Base-by-base conservation (phyloP, 2,329 filamentous ascomycete species). In the Onygena corvina region DNA sequence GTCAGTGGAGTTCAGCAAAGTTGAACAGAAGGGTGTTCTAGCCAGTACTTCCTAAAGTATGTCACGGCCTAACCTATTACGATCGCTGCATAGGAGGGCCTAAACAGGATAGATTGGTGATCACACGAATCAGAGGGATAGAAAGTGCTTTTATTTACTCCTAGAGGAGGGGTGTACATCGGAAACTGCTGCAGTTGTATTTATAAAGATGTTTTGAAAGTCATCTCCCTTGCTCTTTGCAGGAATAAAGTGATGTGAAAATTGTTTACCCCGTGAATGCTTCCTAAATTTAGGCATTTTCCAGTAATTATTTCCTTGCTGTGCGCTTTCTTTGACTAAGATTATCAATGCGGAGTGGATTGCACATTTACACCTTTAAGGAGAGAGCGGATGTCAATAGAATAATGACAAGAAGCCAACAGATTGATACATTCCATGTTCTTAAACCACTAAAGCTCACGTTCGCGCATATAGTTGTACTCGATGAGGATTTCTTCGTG, bases 21-120 rank as follows among this genome's bases (percentile, higher is more conserved):
- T 57, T 21, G 63, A 65, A 49, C 61, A 65, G 54, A 61, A 58
- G 7, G 63, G 61, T 50, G 50, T 62, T 52, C 50, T 68, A 57
- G 64, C 65, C 51, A 60, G 63, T 50, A 57, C 63, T 45, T 62
- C 62, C 56, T 69, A 60, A 67, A 25, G 18, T 20, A n/a, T 12
- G 18, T 31, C 5, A 18, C 42, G 4, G 6, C 16, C 16, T 12
- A 12, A 36, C 40, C 31, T 14, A 23, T 27, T 36, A 8, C 21
- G 21, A 23, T 35, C 30, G 14, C 31, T 47, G 30, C 11, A 21
- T 21, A 16, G 33, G 18, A 29, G 8, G 27, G 12, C 8, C 42
- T 16, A 14, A 21, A 18, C 30, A 18, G 27, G 25, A 42, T 42
- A 42, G 38, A 42, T 14, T n/a, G n/a, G 21, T 29, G 38, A 16